Evolutionary conservation across 2,329 filamentous ascomycete genomes (phyloP), one percentile per base, ranked within the genome.

Genomic region (Colletotrichum godetiae): DNA sequence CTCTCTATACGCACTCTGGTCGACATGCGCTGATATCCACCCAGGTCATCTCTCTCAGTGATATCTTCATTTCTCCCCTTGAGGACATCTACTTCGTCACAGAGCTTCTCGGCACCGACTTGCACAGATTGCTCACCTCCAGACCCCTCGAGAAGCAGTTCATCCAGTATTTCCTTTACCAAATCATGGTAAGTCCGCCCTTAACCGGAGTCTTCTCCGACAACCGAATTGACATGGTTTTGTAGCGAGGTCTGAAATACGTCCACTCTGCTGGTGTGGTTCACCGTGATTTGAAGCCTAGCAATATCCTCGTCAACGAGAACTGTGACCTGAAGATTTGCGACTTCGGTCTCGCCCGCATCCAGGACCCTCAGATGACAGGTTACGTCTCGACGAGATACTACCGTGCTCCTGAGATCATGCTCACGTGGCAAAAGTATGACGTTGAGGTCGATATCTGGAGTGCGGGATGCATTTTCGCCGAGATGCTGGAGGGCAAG

Each of bases 401-500:
- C 89, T 99, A 99, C 89, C 92, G 97, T 80, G 97, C 97, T 10
- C 97, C 97, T 22, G 97, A 99, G 85, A 99, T 99, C 82, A 99
- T 99, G 97, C 95, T 99, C 82, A 98, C 97, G 76, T 99, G 97
- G 97, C 97, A 99, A 88, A 99, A 99, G 87, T 99, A 99, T 85
- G 97, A 99, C 78, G 92, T 98, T 60, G 97, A 98, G 86, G 97
- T 99, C 72, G 97, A 99, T 82, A 98, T 99, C 82, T 99, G 97
- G 97, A 98, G 97, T 82, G 96, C 96, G 22, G 97, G 97, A 74
- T 99, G 97, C 85, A 99, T 99, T 82, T 98, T 99, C 79, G 97
- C 97, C 55, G 97, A 99, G 86, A 99, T 99, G 97, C 90, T 99
- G 73, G 96, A 98, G 86, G 97, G 97, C 81, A 98, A 98, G 87